phyloP scores from a whole-genome alignment of 2,329 filamentous ascomycete genomes.

The Cyphellophora attinorum region DNA sequence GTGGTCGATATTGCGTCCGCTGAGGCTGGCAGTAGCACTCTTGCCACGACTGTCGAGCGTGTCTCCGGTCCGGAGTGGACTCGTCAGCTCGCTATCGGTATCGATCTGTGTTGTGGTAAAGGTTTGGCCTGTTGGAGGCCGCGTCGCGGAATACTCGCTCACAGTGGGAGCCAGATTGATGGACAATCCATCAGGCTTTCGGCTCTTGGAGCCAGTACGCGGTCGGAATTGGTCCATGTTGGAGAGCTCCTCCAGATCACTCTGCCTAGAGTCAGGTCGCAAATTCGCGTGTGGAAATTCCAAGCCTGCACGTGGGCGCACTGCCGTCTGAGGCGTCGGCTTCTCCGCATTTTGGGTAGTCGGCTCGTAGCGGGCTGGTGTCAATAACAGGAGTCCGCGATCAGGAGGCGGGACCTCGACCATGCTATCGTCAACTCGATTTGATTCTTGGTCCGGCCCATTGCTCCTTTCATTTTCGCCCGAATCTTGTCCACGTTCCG shows the following conservation, averaged over 20 bases:
- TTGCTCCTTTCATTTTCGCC: constrained; percentile 29
- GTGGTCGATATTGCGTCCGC: constrained; percentile 62
- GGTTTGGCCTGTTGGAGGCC: constrained; percentile 21
- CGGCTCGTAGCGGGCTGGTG: constrained; percentile 37
- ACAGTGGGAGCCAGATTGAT: constrained; percentile 48
- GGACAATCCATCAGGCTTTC: constrained; percentile 68
- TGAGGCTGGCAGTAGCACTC: constrained; percentile 51
- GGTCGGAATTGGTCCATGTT: constrained; percentile 37
- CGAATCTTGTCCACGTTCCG: too few species aligned
- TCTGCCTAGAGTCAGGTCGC: constrained; percentile 3
- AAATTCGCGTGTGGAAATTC: constrained; percentile 24
- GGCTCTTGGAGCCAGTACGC: constrained; percentile 56
- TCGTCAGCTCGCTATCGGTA: constrained; percentile 19
- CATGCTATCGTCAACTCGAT: constrained; percentile 19
- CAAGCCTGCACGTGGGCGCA: constrained; percentile 58
- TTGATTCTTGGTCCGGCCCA: constrained; percentile 15
- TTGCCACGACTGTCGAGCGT: constrained; percentile 39
- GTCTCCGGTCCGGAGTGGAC: constrained; percentile 28
- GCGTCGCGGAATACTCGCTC: constrained; percentile 29
- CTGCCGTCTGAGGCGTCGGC: constrained; percentile 50
- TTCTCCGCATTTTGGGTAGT: constrained; percentile 21
- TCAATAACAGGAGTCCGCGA: constrained; percentile 28
- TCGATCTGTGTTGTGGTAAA: constrained; percentile 19
- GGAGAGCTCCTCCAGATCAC: constrained; percentile 48
- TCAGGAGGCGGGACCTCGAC: constrained; percentile 22